A percentile compares a stretch with the other conserved stretches of the same genome.
These are phyloP conservation scores for Athelia psychrophila DNA, from an alignment of 1,284 basidiomycete species.

Conservation along the genomic window DNA sequence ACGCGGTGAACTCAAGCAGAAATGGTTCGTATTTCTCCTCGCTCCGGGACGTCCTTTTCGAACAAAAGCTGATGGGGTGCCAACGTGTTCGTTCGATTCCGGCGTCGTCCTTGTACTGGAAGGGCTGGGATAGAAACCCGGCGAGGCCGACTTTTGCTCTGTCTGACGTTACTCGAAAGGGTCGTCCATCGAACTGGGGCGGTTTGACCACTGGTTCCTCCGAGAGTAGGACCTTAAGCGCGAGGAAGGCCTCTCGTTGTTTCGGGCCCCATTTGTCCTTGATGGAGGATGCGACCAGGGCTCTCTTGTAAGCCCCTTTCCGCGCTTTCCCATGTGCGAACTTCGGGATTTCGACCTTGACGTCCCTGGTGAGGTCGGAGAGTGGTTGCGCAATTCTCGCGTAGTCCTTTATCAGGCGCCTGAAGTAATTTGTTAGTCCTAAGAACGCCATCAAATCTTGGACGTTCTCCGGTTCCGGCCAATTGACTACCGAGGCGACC, in stretches of 20 bases:
- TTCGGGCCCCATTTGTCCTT: conserved; percentile 8
- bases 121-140: not conserved
- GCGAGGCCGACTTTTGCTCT: not conserved
- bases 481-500: conserved; percentile 31
- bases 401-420: conserved; percentile 19
- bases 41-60: not conserved
- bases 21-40: not conserved
- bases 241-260: not conserved
- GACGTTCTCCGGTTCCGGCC: conserved; percentile 25
- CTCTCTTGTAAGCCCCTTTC: not conserved
- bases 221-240: not conserved
- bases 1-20: not conserved
- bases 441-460: conserved; percentile 22
- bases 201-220: conserved; percentile 15
- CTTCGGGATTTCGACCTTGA: not conserved
- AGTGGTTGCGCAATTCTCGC: conserved; percentile 13
- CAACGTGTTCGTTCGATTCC: not conserved
- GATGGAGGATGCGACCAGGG: not conserved
- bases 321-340: too few species aligned
- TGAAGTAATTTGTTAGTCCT: conserved; percentile 21
- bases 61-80: not conserved
- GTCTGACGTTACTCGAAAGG: conserved; percentile 1
- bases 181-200: conserved; percentile 1
- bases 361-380: conserved; percentile 5
- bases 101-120: not conserved